phyloP scores from a whole-genome alignment of 805 yeast genomes.

The Cyberlindnera saturnus region DNA sequence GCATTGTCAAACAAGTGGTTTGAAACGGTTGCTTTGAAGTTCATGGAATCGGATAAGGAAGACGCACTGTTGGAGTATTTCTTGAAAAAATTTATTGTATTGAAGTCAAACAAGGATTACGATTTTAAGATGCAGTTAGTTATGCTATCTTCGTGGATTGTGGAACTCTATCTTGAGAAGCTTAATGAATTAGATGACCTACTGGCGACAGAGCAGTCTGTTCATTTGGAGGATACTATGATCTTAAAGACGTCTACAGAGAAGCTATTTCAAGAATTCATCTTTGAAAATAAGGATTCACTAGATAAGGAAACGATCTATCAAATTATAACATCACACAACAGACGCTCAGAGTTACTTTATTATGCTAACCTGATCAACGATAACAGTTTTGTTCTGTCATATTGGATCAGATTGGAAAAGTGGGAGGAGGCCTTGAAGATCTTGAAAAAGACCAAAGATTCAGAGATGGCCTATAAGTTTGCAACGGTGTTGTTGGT shows the following conservation, averaged over 20 bases:
- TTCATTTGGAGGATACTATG: constrained; percentile 19
- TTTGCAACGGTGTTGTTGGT: constrained; percentile 64
- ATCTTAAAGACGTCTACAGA: constrained; percentile 22
- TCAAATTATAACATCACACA: constrained; percentile 63
- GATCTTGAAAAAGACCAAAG: constrained; percentile 43
- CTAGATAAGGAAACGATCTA: constrained; percentile 67
- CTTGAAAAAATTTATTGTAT: constrained; percentile 30
- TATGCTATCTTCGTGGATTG: constrained; percentile 30
- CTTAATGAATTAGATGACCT: constrained; percentile 29
- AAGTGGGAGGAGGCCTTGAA: constrained; percentile 72
- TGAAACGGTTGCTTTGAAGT: constrained; percentile 58
- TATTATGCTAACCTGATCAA: constrained; percentile 60
- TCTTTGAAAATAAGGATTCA: constrained; percentile 37
- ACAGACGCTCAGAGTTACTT: constrained; percentile 57
- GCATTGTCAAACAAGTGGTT: constrained; percentile 63
- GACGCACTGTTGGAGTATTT: constrained; percentile 45
- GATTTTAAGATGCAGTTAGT: constrained; percentile 26
- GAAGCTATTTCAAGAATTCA: constrained; percentile 40
- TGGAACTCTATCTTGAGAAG: constrained; percentile 29
- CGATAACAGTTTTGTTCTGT: constrained; percentile 64
- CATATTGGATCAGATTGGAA: constrained; percentile 61
- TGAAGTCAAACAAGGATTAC: constrained; percentile 23
- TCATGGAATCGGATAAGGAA: constrained; percentile 37
- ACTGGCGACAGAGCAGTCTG: constrained; percentile 23
- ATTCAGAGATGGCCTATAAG: constrained; percentile 48